Conservation (phyloP, 164 flowering plant genomes). For the Magnolia sinica region DNA sequence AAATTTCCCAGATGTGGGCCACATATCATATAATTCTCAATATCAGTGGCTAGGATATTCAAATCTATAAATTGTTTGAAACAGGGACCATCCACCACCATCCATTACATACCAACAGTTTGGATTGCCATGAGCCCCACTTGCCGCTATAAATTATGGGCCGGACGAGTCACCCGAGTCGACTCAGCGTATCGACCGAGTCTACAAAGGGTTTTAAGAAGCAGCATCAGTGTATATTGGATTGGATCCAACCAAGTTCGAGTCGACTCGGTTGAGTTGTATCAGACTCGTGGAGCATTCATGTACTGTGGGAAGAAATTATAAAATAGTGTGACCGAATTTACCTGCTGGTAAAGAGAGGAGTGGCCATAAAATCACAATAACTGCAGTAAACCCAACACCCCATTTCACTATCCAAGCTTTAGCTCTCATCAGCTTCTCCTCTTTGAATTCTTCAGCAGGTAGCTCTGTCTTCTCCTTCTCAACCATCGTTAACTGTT, state of each 20-base stretch:
- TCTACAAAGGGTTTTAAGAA: too few species aligned
- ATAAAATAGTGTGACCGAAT: neutral
- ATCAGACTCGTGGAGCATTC: neutral
- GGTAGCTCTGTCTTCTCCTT: conserved; percentile 60
- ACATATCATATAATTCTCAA: too few species aligned
- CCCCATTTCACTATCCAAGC: conserved; percentile 95
- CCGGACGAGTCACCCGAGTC: too few species aligned
- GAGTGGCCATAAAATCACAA: conserved; percentile 81
- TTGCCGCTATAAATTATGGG: too few species aligned
- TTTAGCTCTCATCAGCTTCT: conserved; percentile 58
- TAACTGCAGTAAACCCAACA: conserved; percentile 69
- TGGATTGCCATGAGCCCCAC: neutral
- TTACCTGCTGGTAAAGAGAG: conserved; percentile 86
- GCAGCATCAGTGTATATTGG: neutral
- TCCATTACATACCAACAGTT: neutral
- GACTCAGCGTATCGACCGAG: too few species aligned
- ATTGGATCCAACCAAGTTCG: neutral
- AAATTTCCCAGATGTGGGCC: too few species aligned
- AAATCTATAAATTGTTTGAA: too few species aligned
- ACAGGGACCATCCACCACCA: too few species aligned
- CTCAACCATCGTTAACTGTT: conserved; percentile 74
- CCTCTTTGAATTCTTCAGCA: conserved; percentile 67
- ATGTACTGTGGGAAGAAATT: neutral
- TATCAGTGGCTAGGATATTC: too few species aligned
- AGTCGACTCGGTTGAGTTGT: neutral